phyloP scores from a whole-genome alignment of 2,329 filamentous ascomycete species.

The Apiospora sp. region DNA sequence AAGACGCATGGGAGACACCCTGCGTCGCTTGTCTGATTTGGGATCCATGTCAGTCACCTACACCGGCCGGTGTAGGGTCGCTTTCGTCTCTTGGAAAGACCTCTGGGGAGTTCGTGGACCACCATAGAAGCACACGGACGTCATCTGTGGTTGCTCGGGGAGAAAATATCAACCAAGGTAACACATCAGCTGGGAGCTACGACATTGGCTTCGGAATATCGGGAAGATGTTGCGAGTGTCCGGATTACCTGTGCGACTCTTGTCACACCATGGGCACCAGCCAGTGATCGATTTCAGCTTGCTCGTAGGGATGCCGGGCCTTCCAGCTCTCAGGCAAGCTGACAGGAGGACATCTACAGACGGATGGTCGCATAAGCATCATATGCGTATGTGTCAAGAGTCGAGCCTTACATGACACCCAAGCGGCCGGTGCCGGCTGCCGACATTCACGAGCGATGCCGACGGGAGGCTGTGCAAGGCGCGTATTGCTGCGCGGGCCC shows the following conservation, averaged over 20 bases:
- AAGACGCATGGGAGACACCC: too few species aligned
- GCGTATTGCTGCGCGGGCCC: neutral
- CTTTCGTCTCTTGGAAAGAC: neutral
- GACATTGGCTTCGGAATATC: conserved; percentile 4
- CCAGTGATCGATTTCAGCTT: neutral
- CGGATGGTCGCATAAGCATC: neutral
- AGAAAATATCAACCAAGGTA: neutral
- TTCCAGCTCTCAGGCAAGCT: neutral
- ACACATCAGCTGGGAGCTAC: conserved; percentile 8
- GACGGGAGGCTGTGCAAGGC: neutral
- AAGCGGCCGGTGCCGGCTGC: neutral
- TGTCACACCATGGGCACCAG: neutral
- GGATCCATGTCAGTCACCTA: neutral
- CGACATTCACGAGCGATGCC: neutral
- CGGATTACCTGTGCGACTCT: neutral
- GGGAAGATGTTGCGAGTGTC: neutral
- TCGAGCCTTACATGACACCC: neutral
- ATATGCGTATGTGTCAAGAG: neutral
- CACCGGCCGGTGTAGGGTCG: too few species aligned
- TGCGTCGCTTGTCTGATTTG: neutral
- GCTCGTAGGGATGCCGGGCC: neutral
- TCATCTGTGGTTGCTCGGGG: neutral
- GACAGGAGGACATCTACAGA: neutral
- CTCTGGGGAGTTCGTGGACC: neutral
- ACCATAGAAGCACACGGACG: neutral